These are phyloP conservation scores for Penicillium roqueforti DNA, from an alignment of 495 filamentous ascomycete species.

Conservation along the genomic window DNA sequence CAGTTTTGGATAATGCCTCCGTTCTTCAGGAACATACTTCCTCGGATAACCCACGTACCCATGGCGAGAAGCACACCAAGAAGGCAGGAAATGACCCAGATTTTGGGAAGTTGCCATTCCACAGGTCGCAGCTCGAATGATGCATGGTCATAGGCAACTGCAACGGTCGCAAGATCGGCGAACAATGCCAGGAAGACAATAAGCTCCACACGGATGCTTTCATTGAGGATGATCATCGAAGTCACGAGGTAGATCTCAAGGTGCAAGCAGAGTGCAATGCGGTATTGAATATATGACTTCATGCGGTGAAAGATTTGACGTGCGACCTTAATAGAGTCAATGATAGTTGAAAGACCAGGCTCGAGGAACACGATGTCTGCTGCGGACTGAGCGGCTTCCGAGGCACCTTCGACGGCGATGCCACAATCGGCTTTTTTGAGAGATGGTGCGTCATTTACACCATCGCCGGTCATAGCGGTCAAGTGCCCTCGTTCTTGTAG, in stretches of 20 bases:
- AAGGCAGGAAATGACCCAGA: slow-evolving; percentile 67
- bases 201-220: slow-evolving; percentile 61
- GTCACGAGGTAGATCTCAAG: slow-evolving; percentile 71
- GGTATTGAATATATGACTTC: slow-evolving; percentile 76
- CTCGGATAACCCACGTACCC: slow-evolving; percentile 66
- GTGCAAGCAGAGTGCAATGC: slow-evolving; percentile 71
- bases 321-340: slow-evolving; percentile 69
- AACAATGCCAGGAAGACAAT: slow-evolving; percentile 72
- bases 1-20: slow-evolving; percentile 69
- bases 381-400: slow-evolving; percentile 68
- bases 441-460: slow-evolving; percentile 95
- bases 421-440: slow-evolving; percentile 87
- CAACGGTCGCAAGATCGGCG: slow-evolving; percentile 70
- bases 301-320: slow-evolving; percentile 76
- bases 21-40: slow-evolving; percentile 58
- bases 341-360: slow-evolving; percentile 68
- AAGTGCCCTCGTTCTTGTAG: slow-evolving; percentile 94
- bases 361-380: slow-evolving; percentile 75
- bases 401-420: slow-evolving; percentile 71
- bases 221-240: slow-evolving; percentile 69
- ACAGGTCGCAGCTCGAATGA: slow-evolving; percentile 66
- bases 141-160: slow-evolving; percentile 70
- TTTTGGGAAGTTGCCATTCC: slow-evolving; percentile 74
- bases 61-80: slow-evolving; percentile 62
- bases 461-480: slow-evolving; percentile 97